Evolutionary conservation across 176 grass and related monocot genomes (phyloP), one percentile per base, ranked within the genome.

Genomic region (Leersia perrieri): DNA sequence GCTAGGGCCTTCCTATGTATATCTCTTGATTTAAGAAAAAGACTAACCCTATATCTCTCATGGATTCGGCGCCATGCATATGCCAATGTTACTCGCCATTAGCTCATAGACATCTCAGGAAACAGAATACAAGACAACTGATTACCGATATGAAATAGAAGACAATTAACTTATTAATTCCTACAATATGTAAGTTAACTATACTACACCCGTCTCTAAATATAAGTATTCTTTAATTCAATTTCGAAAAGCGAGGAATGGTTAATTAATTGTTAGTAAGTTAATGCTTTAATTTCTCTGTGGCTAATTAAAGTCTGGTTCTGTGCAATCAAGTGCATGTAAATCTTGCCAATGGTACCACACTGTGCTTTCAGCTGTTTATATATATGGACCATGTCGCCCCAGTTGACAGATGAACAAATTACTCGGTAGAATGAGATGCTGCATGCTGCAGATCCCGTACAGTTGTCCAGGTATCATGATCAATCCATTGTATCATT

Each of bases 401-500:
- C 71, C 70, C 57, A 23, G 73, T 35, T 53, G 71, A 71, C 77
- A 81, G 49, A 89, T 60, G 77, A 81, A 85, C 77, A 85, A 88
- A 64, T 81, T 85, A 85, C 87, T 81, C 65, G 3, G 16, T 68
- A 11, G 42, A 45, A 30, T 77, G 53, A 72, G 67, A 42, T 60
- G 8, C 44, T 60, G 60, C 61, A 68, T 60, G 53, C 60, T 60
- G 60, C 44, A 74, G 69, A 61, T 26, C 76, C 70, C 77, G 71
- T 76, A 76, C 87, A 81, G 77, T 81, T 85, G 82, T 89, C 72
- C 82, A 89, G 77, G 66, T 85, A 81, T 81, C 63, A 81, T 89
- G 82, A 85, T 85, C n/a, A 63, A 35, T 89, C 41, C 22, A 58
- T 33, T 20, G 57, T 77, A 81, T 72, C 41, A 85, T 85, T 76